phyloP scores from a whole-genome alignment of 495 filamentous ascomycete genomes.

The Penicillium maclennaniae region DNA sequence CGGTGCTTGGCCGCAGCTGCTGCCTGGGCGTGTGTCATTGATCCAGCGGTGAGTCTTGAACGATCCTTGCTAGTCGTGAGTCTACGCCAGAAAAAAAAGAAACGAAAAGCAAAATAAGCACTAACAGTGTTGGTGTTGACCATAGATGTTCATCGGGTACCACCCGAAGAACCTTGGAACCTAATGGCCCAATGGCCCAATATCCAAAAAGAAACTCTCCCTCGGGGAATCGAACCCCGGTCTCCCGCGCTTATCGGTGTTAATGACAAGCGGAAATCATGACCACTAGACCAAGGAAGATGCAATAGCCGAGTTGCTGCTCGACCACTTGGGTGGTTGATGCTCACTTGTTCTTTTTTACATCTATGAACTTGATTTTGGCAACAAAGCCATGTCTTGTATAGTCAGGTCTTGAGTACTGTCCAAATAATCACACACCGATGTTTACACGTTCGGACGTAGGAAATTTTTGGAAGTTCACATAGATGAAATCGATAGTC shows the following conservation, averaged over 20 bases:
- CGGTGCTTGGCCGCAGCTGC: not conserved
- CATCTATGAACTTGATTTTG: too few relatives aligned
- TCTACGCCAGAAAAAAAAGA: too few relatives aligned
- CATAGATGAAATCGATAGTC: too few relatives aligned
- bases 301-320: slow-evolving; percentile 20
- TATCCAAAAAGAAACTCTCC: slow-evolving; percentile 34
- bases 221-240: slow-evolving; percentile 54
- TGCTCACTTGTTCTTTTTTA: not conserved
- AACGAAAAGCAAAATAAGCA: too few relatives aligned
- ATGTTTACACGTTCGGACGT: too few relatives aligned
- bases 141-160: not conserved
- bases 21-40: slow-evolving; percentile 8
- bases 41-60: not conserved
- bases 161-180: too few relatives aligned
- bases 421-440: too few relatives aligned
- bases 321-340: slow-evolving; percentile 21
- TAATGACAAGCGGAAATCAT: slow-evolving; percentile 48
- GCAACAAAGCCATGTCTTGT: too few relatives aligned
- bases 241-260: slow-evolving; percentile 38
- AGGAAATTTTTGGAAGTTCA: too few relatives aligned
- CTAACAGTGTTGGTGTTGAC: too few relatives aligned
- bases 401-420: too few relatives aligned
- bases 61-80: too few relatives aligned
- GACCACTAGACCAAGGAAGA: slow-evolving; percentile 11
- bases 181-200: not conserved